phyloP scores from a whole-genome alignment of 139 green algal genomes.

The Diplosphaera chodatii region DNA sequence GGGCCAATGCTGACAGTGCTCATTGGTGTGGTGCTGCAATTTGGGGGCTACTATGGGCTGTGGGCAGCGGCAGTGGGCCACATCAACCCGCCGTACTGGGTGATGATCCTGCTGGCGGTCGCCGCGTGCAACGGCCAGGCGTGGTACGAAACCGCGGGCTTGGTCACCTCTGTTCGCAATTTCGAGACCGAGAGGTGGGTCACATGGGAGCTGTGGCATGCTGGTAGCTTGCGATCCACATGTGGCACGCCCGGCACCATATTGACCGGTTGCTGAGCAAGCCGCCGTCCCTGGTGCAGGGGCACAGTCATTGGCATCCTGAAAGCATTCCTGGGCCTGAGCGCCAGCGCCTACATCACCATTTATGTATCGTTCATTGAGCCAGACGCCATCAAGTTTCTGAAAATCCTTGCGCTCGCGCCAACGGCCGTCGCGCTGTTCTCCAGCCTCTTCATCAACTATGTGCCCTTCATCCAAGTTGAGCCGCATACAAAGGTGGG shows the following conservation, averaged over 20 bases:
- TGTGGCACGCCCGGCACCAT: too few relatives aligned
- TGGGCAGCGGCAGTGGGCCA: not conserved
- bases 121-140: constrained; percentile 51
- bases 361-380: constrained; percentile 46
- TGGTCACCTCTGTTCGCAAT: constrained; percentile 75
- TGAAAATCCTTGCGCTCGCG: constrained; percentile 45
- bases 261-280: too few relatives aligned
- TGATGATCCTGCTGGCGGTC: constrained; percentile 13
- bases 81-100: constrained; percentile 14
- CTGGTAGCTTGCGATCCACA: too few relatives aligned
- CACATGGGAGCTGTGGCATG: too few relatives aligned
- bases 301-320: constrained; percentile 72
- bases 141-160: constrained; percentile 56
- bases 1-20: constrained; percentile 9
- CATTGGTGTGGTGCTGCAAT: constrained; percentile 2
- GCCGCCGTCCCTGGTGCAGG: too few relatives aligned
- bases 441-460: constrained; percentile 39
- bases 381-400: constrained; percentile 32
- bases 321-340: constrained; percentile 51
- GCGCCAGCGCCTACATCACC: constrained; percentile 43
- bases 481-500: constrained; percentile 27
- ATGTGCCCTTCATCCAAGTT: constrained; percentile 39
- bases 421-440: constrained; percentile 24
- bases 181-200: constrained; percentile 40
- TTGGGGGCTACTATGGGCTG: constrained; percentile 5